phyloP scores from a whole-genome alignment of 768 basidiomycete genomes.

The Psilocybe cubensis region DNA sequence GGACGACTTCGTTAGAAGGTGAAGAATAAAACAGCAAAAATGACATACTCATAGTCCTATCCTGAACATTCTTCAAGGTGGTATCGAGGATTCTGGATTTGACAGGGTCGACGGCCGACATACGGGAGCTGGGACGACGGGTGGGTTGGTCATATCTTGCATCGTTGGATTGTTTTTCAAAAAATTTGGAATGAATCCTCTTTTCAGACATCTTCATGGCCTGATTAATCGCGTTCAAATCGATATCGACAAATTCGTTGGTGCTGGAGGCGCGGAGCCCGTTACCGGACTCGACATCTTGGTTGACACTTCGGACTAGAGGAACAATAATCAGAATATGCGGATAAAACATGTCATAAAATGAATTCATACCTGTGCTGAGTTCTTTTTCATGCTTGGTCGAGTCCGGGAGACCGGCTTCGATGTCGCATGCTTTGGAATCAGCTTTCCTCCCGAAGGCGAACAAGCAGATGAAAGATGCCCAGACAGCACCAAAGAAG shows the following conservation, averaged over 20 bases:
- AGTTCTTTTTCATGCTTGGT: background rate
- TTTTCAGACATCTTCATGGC: background rate
- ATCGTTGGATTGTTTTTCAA: background rate
- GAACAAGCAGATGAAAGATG: slow-evolving; percentile 5
- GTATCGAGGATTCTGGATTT: slow-evolving; percentile 22
- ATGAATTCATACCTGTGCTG: background rate
- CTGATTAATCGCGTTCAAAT: background rate
- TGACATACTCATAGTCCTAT: slow-evolving; percentile 21
- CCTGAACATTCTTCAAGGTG: slow-evolving; percentile 22
- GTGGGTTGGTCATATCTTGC: background rate
- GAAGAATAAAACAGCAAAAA: background rate
- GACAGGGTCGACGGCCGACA: slow-evolving; percentile 20
- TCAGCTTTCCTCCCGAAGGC: background rate
- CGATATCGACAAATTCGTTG: slow-evolving; percentile 5
- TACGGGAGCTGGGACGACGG: slow-evolving; percentile 16
- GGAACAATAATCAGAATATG: background rate
- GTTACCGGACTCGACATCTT: background rate
- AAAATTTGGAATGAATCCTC: background rate
- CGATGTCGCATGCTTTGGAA: slow-evolving; percentile 6
- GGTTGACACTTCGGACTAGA: background rate
- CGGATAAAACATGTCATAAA: background rate
- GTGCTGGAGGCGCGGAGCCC: background rate
- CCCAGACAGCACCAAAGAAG: slow-evolving; percentile 9
- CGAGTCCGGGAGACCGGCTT: slow-evolving; percentile 1
- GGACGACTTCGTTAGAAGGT: background rate